A percentile compares a stretch with the other conserved stretches of the same genome.
These are phyloP conservation scores for Closterium sp. DNA, from an alignment of 139 green algal species.

Conservation along the genomic window DNA sequence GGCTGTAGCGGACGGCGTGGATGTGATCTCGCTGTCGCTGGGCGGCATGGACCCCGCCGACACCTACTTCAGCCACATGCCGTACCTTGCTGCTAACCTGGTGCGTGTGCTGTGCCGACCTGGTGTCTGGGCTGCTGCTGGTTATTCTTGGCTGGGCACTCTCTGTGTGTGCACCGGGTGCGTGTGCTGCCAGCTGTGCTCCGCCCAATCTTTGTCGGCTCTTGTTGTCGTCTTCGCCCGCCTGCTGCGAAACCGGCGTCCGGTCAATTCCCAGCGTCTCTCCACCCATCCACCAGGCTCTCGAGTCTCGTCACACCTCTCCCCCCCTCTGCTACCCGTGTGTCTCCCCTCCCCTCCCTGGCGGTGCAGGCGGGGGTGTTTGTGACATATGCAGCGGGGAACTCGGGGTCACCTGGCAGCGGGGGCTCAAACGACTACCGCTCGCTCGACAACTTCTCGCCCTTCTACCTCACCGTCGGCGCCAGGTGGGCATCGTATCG, in stretches of 20 bases:
- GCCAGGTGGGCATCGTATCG: neutral
- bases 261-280: too few relatives aligned
- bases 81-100: neutral
- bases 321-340: neutral
- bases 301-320: neutral
- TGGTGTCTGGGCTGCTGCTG: neutral
- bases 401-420: neutral
- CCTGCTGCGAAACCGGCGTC: too few relatives aligned
- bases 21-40: constrained; percentile 1
- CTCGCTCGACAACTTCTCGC: constrained; percentile 19
- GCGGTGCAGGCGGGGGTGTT: neutral
- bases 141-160: too few relatives aligned
- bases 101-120: neutral
- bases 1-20: neutral
- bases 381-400: constrained; percentile 20
- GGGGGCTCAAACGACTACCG: neutral
- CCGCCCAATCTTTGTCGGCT: too few relatives aligned
- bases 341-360: neutral
- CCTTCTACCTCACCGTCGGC: constrained; percentile 23
- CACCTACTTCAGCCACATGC: neutral
- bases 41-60: neutral
- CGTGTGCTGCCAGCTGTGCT: too few relatives aligned
- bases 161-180: neutral
- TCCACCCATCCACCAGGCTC: too few relatives aligned
- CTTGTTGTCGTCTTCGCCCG: too few relatives aligned